phyloP scores from a whole-genome alignment of 163 green algal species.

The Scenedesmus sp. region DNA sequence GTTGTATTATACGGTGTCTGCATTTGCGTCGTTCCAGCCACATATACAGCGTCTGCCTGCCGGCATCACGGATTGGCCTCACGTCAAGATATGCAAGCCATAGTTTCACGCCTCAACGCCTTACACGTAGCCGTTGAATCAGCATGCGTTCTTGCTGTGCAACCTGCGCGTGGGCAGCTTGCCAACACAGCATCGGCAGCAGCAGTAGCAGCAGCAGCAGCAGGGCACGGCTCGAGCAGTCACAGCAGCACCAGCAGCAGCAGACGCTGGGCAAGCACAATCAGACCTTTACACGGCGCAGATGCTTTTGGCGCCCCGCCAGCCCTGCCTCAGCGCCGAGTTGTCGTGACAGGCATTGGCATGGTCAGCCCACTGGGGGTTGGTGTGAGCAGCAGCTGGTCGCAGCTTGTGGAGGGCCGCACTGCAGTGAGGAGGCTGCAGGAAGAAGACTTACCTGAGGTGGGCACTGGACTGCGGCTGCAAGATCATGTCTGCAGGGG shows the following conservation, averaged over 20 bases:
- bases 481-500: neutral
- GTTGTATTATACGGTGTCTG: too few species aligned
- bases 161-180: neutral
- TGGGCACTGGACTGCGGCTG: neutral
- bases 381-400: constrained; percentile 76
- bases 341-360: constrained; percentile 94
- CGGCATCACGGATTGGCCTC: neutral
- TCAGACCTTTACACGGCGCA: neutral
- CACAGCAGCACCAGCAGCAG: neutral
- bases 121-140: neutral
- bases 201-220: constrained; percentile 27
- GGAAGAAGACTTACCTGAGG: constrained; percentile 78
- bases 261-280: neutral
- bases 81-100: neutral
- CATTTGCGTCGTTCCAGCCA: too few species aligned
- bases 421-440: constrained; percentile 74
- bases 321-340: constrained; percentile 66
- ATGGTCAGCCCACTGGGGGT: constrained; percentile 89
- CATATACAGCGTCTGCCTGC: neutral
- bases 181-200: too few species aligned
- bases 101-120: neutral
- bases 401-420: constrained; percentile 73
- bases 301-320: constrained; percentile 58
- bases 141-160: neutral
- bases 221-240: neutral